A percentile compares a stretch with the other conserved stretches of the same genome.
phyloP scores from a whole-genome alignment of 108 stramenopile genomes.

The Skeletonema costatum region DNA sequence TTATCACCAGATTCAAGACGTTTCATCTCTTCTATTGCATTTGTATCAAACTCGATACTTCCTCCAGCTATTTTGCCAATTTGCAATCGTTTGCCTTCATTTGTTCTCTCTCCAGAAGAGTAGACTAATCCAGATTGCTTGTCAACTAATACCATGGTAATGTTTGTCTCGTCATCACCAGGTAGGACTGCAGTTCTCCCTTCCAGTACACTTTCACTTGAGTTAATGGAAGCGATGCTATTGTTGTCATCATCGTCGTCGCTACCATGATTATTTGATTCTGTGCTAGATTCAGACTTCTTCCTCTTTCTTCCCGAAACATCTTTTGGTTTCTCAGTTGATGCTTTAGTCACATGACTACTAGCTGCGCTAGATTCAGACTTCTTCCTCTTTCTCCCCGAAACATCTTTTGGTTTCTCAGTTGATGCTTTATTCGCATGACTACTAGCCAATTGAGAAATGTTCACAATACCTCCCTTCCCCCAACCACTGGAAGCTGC shows the following conservation, averaged over 20 bases:
- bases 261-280: slow-evolving; percentile 5
- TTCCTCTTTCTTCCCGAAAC: slow-evolving; percentile 4
- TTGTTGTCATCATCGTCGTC: slow-evolving; percentile 17
- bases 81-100: slow-evolving; percentile 49
- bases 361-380: slow-evolving; percentile 12
- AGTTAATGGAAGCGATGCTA: neutral
- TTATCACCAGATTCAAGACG: slow-evolving; percentile 4
- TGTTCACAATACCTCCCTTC: neutral
- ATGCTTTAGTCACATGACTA: slow-evolving; percentile 6
- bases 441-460: slow-evolving; percentile 24
- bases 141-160: slow-evolving; percentile 57
- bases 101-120: slow-evolving; percentile 49
- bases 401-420: neutral
- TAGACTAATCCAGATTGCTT: slow-evolving; percentile 49
- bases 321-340: neutral
- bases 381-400: slow-evolving; percentile 10
- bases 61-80: slow-evolving; percentile 44
- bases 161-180: slow-evolving; percentile 7
- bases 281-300: slow-evolving; percentile 4
- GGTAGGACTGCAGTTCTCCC: slow-evolving; percentile 50
- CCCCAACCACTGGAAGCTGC: neutral
- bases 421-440: slow-evolving; percentile 2
- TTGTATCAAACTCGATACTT: slow-evolving; percentile 14
- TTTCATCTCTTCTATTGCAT: slow-evolving; percentile 19
- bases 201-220: slow-evolving; percentile 43